These are phyloP conservation scores for Backusella liffmaniae DNA, from an alignment of 192 early-diverging fungal species.

Conservation along the genomic window DNA sequence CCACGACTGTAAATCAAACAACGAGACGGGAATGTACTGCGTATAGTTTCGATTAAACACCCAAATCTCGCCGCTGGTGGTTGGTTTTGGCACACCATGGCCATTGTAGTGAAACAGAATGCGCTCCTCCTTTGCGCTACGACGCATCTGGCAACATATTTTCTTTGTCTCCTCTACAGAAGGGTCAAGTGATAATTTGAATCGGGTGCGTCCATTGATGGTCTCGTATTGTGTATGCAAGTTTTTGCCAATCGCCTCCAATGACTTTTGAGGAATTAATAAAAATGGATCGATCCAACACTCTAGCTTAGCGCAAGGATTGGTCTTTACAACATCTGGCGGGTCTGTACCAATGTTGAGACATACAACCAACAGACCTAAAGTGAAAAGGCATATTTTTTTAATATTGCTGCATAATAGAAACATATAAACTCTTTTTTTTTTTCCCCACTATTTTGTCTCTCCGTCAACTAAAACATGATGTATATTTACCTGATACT, in stretches of 20 bases:
- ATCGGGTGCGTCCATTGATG: conserved; percentile 81
- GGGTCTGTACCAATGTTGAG: conserved; percentile 96
- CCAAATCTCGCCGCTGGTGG: conserved; percentile 95
- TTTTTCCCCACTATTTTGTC: not conserved
- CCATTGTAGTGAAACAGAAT: conserved; percentile 98
- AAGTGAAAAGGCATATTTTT: not conserved
- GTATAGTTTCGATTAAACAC: conserved; percentile 98
- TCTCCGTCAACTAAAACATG: not conserved
- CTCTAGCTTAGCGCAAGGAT: conserved; percentile 86
- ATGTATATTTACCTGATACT: conserved; percentile 49
- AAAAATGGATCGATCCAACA: conserved; percentile 94
- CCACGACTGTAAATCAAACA: conserved; percentile 92
- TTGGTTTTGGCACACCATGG: conserved; percentile 96
- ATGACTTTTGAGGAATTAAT: conserved; percentile 70
- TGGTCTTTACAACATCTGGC: conserved; percentile 88
- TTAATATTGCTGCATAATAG: not conserved
- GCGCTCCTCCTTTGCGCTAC: conserved; percentile 89
- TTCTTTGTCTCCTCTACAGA: conserved; percentile 93
- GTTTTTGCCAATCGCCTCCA: conserved; percentile 86
- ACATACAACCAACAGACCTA: conserved; percentile 84
- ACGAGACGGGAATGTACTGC: conserved; percentile 95
- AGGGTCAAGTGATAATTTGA: conserved; percentile 84
- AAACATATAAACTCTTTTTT: not conserved
- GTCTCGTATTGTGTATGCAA: conserved; percentile 93
- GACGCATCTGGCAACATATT: conserved; percentile 75